Evolutionary conservation across 345 rosid genomes (phyloP), one percentile per base, ranked within the genome.

Genomic region (Psidium friedrichsthalianum): DNA sequence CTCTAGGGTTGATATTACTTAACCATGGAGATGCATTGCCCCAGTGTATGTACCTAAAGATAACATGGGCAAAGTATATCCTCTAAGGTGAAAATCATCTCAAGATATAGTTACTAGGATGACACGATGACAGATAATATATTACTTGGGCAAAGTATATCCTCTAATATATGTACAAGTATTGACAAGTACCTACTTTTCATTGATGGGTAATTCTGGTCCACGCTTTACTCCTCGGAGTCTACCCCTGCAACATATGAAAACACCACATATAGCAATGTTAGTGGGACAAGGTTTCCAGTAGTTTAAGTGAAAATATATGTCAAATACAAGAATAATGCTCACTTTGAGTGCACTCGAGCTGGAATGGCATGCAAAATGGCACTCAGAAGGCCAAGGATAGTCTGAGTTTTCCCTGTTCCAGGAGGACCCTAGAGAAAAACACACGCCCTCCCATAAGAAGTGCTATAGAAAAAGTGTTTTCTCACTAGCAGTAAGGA

Each of bases 401-500:
- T 96, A 53, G 99, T 96, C 92, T 97, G 98, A 80, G 98, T 97
- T 90, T 97, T 97, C 85, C 99, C 99, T 13, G 99, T 97, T 88
- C 99, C 99, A 83, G 98, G 99, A 55, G 99, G 99, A 18, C 99
- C 99, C 99, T 97, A 88, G 64, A 90, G 83, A 87, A 89, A 88
- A 44, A 24, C 82, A 18, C 27, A 27, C 32, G 29, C 24, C 53
- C 22, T 44, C 29, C 25, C 32, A 59, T 14, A 32, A 84, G 55
- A 84, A 61, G 52, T 56, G 69, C 14, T 27, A 84, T 51, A 84
- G 32, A 36, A 80, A 84, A 51, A 69, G 36, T 47, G n/a, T 20
- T 8, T 51, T 64, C 78, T 36, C 78, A 69, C 25, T 69, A 69
- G 80, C 80, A 69, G 80, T 8, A 36, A 69, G 16, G 44, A 18